Evolutionary conservation across 2,329 filamentous ascomycete species (phyloP).

Genomic region (Sarocladium strictum): DNA sequence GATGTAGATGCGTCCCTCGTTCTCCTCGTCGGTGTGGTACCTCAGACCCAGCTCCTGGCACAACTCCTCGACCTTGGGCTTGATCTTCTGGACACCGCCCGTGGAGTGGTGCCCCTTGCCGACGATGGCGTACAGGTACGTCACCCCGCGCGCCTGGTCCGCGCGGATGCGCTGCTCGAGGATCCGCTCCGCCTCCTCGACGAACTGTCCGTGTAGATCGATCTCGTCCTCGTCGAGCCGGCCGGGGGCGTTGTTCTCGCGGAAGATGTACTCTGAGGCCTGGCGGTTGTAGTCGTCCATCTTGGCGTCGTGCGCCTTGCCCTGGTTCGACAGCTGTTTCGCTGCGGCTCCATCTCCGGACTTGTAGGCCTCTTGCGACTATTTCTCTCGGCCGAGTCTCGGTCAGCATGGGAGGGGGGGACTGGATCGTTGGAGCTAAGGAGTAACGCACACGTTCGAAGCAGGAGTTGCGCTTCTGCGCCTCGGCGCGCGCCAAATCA

Average conservation of each 20-base stretch:
- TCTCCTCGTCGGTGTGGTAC: constrained; percentile 75
- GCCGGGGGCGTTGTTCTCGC: constrained; percentile 80
- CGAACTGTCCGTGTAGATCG: constrained; percentile 90
- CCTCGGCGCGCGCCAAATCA: constrained; percentile 74
- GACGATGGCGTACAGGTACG: constrained; percentile 88
- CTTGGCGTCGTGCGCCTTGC: constrained; percentile 74
- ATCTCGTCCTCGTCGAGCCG: constrained; percentile 76
- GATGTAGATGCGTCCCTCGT: constrained; percentile 83
- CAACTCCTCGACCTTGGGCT: constrained; percentile 85
- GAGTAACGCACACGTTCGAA: constrained; percentile 57
- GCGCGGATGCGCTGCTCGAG: constrained; percentile 79
- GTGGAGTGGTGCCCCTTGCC: constrained; percentile 87
- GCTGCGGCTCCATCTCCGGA: constrained; percentile 77
- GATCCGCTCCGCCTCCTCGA: constrained; percentile 90
- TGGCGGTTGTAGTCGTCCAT: constrained; percentile 89
- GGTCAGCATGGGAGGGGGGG: neutral
- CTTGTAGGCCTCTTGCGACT: constrained; percentile 76
- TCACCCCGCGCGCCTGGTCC: constrained; percentile 67
- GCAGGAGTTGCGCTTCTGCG: constrained; percentile 68
- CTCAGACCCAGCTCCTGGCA: constrained; percentile 78
- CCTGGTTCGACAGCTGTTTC: constrained; percentile 77
- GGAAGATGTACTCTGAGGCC: constrained; percentile 90
- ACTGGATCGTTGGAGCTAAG: neutral
- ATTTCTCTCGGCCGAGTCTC: neutral
- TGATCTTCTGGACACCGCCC: constrained; percentile 85